Conservation (phyloP, 257 asterid species). For the Solanum clarkiae region DNA sequence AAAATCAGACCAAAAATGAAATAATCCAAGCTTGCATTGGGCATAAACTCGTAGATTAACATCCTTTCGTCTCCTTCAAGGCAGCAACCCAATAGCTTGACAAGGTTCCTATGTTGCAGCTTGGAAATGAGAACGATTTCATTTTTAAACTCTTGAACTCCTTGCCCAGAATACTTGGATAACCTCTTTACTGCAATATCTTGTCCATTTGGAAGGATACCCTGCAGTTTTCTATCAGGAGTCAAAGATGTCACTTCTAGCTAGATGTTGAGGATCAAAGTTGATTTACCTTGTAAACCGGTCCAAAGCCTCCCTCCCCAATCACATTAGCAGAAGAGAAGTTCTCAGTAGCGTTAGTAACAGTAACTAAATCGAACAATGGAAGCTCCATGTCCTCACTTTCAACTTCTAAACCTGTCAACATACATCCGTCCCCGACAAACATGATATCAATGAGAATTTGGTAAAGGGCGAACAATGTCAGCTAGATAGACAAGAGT, state of each 20-base stretch:
- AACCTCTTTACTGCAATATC: constrained; percentile 6
- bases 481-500: background rate
- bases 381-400: constrained; percentile 3
- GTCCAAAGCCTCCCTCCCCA: constrained; percentile 13
- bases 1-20: constrained; percentile 6
- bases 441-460: background rate
- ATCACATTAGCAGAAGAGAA: constrained; percentile 5
- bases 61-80: constrained; percentile 1
- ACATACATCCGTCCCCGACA: background rate
- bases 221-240: background rate
- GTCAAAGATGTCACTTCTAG: background rate
- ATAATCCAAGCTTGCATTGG: constrained; percentile 7
- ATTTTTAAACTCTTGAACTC: background rate
- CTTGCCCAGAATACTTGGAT: constrained; percentile 2
- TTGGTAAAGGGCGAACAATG: background rate
- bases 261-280: background rate
- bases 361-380: background rate
- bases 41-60: constrained; percentile 10
- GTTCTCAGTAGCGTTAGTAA: background rate
- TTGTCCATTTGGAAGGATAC: background rate
- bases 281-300: constrained; percentile 8
- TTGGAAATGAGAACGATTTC: constrained; percentile 6
- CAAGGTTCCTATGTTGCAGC: constrained; percentile 11
- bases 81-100: constrained; percentile 8
- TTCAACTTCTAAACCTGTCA: background rate